Evolutionary conservation across 1,139 yeast species (phyloP).

Genomic region (Saccharomyces hybrid): DNA sequence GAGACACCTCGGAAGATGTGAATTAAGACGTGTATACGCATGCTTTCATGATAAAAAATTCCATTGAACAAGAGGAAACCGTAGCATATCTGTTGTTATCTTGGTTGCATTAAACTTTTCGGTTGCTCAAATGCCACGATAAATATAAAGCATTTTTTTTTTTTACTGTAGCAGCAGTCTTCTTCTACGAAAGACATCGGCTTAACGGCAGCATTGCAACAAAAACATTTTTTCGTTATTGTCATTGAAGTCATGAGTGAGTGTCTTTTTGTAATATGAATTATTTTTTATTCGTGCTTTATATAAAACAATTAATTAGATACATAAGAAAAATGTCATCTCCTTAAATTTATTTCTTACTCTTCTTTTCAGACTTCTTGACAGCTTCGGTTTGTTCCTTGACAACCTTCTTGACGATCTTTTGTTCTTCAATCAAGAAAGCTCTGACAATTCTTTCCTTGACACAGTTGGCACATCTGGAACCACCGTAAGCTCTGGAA

Average conservation of each 20-base stretch:
- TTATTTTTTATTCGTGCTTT: not conserved
- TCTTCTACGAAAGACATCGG: not conserved
- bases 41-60: not conserved
- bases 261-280: not conserved
- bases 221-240: not conserved
- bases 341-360: not conserved
- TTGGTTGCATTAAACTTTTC: not conserved
- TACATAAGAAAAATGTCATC: not conserved
- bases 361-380: no score
- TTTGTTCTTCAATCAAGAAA: no score
- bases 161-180: not conserved
- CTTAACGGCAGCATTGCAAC: not conserved
- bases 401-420: no score
- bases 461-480: no score
- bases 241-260: not conserved
- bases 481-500: no score
- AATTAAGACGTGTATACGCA: not conserved
- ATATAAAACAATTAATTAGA: not conserved
- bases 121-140: not conserved
- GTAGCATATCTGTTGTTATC: not conserved
- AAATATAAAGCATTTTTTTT: not conserved
- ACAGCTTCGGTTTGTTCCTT: no score
- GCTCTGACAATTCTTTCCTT: no score
- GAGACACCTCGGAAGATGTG: not conserved
- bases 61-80: not conserved